These are phyloP conservation scores for Penicillium crustosum DNA, from an alignment of 2,329 filamentous ascomycete species.

Conservation along the genomic window DNA sequence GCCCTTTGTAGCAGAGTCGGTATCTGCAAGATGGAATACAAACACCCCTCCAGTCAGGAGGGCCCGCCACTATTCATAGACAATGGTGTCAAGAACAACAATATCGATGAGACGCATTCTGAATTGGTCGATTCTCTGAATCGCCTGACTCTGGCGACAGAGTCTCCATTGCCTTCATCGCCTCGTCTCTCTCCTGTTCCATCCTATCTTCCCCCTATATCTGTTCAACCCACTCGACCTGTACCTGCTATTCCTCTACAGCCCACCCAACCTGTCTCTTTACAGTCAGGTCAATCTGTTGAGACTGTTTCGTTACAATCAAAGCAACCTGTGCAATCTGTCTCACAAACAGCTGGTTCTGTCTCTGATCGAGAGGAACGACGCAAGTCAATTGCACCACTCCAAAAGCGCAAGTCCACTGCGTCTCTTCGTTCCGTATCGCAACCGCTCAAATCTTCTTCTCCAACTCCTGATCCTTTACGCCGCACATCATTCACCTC, in stretches of 20 bases:
- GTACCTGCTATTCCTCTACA: not conserved
- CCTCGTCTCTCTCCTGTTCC: conserved; percentile 19
- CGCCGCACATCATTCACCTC: conserved; percentile 37
- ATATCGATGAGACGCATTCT: conserved; percentile 18
- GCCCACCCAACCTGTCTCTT: not conserved
- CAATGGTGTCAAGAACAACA: conserved; percentile 17
- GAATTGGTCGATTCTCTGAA: conserved; percentile 29
- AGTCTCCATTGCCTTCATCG: conserved; percentile 27
- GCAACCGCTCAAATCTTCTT: conserved; percentile 27
- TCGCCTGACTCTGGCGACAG: conserved; percentile 29
- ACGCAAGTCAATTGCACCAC: conserved; percentile 34
- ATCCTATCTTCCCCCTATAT: not conserved
- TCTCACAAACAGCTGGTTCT: conserved; percentile 22
- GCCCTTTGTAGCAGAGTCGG: conserved; percentile 12
- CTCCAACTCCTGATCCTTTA: conserved; percentile 34
- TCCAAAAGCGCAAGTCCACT: conserved; percentile 42
- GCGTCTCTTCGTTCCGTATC: conserved; percentile 40
- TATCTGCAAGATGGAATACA: conserved; percentile 33
- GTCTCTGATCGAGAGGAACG: conserved; percentile 40
- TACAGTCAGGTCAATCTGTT: not conserved
- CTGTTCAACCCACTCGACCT: not conserved
- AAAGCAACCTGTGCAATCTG: conserved; percentile 16
- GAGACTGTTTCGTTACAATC: not conserved
- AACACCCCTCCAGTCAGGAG: conserved; percentile 20
- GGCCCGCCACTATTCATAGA: conserved; percentile 22